Evolutionary conservation across 805 yeast genomes (phyloP), one percentile per base, ranked within the genome.

Genomic region (Metschnikowia noctiluminum): DNA sequence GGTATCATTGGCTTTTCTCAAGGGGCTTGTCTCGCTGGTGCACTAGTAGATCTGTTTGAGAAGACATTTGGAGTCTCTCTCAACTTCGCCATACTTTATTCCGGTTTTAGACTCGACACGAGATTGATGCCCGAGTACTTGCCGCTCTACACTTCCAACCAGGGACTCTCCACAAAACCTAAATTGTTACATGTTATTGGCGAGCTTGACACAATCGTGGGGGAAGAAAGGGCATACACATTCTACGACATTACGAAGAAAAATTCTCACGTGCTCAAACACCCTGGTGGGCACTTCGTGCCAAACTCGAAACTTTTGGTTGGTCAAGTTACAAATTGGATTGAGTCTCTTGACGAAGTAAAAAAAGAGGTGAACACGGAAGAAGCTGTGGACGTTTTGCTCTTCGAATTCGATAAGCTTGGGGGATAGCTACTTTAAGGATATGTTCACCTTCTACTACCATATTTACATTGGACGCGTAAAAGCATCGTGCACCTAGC

Each of bases 271-370:
- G 70, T 87, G 6, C 73, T 85, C 50, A 85, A 80, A 54, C 99
- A 92, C 61, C 97, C 97, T 9, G 98, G 99, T 52, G 97, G 98
- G 1, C 99, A 92, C 63, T 90, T 87, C 70, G 96, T 92, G 41
- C 99, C 98, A 28, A 89, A 89, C 67, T 85, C 90, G 43, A 87
- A 87, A 65, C 42, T 63, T 13, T 59, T 66, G 51, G 63, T 72
- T 1, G 73, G 69, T 46, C 71, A 70, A 51, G 76, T 72, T 7
- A 59, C 65, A 14, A 70, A 68, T 49, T 73, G 77, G 77, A 68
- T 73, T 11, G 62, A 59, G 42, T 43, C 50, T 2, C 54, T 49
- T 14, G 46, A 52, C 32, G 57, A 51, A 28, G 49, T 52, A 34
- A 45, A 55, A 38, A 53, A 52, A 16, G 51, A 49, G 30, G 40